These are phyloP conservation scores for Phoenix dactylifera DNA, from an alignment of 176 grass and related monocot genomes.

Conservation along the genomic window DNA sequence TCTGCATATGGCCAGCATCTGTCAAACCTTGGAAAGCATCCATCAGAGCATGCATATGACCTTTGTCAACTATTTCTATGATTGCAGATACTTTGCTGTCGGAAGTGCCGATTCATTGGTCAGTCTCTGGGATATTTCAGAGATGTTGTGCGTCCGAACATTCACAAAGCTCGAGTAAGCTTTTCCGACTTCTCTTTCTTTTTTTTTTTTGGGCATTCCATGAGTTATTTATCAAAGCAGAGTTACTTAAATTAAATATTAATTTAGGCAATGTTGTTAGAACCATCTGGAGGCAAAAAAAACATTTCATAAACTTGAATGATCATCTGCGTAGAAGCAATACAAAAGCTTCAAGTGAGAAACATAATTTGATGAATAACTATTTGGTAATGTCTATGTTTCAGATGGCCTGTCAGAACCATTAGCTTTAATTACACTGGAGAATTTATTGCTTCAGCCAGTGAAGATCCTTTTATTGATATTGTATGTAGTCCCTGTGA, in stretches of 20 bases:
- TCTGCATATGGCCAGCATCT: too few relatives aligned
- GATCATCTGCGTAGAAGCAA: too few relatives aligned
- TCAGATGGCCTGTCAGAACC: slow-evolving; percentile 95
- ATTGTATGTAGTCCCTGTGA: slow-evolving; percentile 48
- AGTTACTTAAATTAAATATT: too few relatives aligned
- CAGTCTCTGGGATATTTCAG: slow-evolving; percentile 93
- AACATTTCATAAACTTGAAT: too few relatives aligned
- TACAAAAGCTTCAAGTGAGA: too few relatives aligned
- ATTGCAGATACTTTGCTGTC: slow-evolving; percentile 85
- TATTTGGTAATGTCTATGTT: slow-evolving; percentile 3
- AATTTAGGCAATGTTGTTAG: too few relatives aligned
- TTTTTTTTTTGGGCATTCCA: neutral
- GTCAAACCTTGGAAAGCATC: neutral
- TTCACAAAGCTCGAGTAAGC: slow-evolving; percentile 97
- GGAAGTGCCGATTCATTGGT: slow-evolving; percentile 99
- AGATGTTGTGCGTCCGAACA: slow-evolving; percentile 83
- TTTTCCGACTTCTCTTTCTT: neutral
- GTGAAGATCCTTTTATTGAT: slow-evolving; percentile 97
- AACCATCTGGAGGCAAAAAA: too few relatives aligned
- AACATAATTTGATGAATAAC: too few relatives aligned
- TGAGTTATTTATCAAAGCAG: neutral
- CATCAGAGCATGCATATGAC: neutral
- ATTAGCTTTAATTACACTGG: slow-evolving; percentile 88
- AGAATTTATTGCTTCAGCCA: slow-evolving; percentile 89
- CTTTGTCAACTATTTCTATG: slow-evolving; percentile 17